These are phyloP conservation scores for Phytophthora pini DNA, from an alignment of 352 stramenopile genomes.

Conservation along the genomic window DNA sequence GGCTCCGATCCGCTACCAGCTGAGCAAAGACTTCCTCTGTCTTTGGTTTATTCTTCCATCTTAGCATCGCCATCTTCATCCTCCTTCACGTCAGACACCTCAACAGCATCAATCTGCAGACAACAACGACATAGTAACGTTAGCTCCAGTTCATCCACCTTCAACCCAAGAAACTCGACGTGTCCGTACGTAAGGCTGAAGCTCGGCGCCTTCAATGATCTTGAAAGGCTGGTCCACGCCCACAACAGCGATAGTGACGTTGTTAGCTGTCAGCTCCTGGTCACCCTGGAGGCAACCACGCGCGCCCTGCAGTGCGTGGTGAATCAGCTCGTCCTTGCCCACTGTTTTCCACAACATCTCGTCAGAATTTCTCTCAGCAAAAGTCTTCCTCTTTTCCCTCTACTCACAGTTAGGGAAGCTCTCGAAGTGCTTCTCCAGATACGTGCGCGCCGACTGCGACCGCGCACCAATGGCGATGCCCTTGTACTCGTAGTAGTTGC, in stretches of 20 bases:
- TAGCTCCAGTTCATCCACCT: not conserved
- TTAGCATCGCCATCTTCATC: slow-evolving; percentile 82
- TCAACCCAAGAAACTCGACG: not conserved
- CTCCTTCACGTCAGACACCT: slow-evolving; percentile 83
- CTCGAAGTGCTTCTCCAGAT: slow-evolving; percentile 99
- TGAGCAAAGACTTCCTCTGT: slow-evolving; percentile 12
- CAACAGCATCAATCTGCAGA: slow-evolving; percentile 83
- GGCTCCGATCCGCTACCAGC: not conserved
- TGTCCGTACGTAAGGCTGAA: slow-evolving; percentile 94
- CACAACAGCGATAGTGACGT: slow-evolving; percentile 95
- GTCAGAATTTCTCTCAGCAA: not conserved
- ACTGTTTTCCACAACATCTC: slow-evolving; percentile 43
- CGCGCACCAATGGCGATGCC: slow-evolving; percentile 97
- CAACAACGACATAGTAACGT: slow-evolving; percentile 1
- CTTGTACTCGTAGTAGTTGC: slow-evolving; percentile 99
- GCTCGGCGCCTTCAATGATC: slow-evolving; percentile 93
- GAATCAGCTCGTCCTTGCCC: slow-evolving; percentile 96
- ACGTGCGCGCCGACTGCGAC: slow-evolving; percentile 97
- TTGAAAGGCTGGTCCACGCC: slow-evolving; percentile 93
- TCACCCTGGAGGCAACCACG: slow-evolving; percentile 96
- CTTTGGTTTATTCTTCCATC: slow-evolving; percentile 76
- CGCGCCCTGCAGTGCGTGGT: slow-evolving; percentile 97
- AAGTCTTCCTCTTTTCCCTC: not conserved
- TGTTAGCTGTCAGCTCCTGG: slow-evolving; percentile 95
- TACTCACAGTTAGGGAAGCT: slow-evolving; percentile 88